A percentile compares a stretch with the other conserved stretches of the same genome.
phyloP scores from a whole-genome alignment of 1,284 basidiomycete species.

The Irpex rosettiformis region DNA sequence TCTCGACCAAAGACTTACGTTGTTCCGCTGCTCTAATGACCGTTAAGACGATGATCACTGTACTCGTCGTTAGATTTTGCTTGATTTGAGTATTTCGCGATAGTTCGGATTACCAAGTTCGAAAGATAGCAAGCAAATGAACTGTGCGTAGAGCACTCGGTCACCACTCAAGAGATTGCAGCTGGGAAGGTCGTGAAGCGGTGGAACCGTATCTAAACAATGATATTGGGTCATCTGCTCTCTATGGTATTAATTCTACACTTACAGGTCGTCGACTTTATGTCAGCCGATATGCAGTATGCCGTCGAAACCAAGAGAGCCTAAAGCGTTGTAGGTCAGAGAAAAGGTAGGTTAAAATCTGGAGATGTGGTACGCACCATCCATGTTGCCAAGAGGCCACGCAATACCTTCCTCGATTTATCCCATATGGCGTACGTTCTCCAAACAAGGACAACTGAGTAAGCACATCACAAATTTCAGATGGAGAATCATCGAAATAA shows the following conservation, averaged over 20 bases:
- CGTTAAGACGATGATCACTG: background rate
- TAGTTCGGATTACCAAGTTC: background rate
- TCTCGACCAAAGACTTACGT: background rate
- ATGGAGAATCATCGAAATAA: background rate
- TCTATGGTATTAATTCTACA: no score
- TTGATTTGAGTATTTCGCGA: background rate
- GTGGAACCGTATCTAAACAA: background rate
- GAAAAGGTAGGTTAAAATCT: no score
- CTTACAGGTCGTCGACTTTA: background rate
- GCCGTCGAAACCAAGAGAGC: background rate
- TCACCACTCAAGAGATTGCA: background rate
- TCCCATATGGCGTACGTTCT: slow-evolving; percentile 12
- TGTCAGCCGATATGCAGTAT: background rate
- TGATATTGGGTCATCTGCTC: background rate
- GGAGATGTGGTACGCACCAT: background rate
- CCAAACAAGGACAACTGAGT: slow-evolving; percentile 10
- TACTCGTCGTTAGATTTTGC: background rate
- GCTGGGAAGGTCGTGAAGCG: background rate
- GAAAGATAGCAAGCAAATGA: background rate
- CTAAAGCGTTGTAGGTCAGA: background rate
- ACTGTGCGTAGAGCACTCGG: background rate
- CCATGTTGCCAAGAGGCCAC: background rate
- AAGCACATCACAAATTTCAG: background rate
- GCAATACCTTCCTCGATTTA: slow-evolving; percentile 4
- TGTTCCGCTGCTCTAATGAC: background rate